These are phyloP conservation scores for Zymoseptoria crescenta DNA, from an alignment of 2,329 filamentous ascomycete species.

Conservation along the genomic window DNA sequence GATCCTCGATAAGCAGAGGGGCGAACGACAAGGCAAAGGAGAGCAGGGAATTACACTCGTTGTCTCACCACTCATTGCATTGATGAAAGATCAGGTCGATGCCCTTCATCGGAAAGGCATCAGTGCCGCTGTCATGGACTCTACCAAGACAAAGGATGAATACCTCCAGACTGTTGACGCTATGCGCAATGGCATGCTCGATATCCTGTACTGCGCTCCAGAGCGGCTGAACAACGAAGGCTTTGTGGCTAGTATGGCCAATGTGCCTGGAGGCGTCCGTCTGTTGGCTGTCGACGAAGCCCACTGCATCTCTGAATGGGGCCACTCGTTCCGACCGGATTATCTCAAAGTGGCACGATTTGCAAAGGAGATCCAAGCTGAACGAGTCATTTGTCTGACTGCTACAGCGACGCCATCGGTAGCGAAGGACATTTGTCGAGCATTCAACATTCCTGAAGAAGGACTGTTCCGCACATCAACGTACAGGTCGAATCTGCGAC, in stretches of 20 bases:
- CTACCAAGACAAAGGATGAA: conserved; percentile 42
- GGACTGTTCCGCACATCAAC: conserved; percentile 53
- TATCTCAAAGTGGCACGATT: conserved; percentile 52
- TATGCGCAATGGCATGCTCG: conserved; percentile 41
- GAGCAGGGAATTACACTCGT: conserved; percentile 48
- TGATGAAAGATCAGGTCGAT: conserved; percentile 57
- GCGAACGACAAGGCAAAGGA: conserved; percentile 22
- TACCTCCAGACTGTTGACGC: conserved; percentile 38
- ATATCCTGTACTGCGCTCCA: conserved; percentile 52
- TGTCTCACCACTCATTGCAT: conserved; percentile 48
- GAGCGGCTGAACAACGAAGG: conserved; percentile 55
- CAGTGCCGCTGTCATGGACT: conserved; percentile 49
- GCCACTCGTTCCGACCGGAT: conserved; percentile 27
- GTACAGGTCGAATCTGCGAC: conserved; percentile 51
- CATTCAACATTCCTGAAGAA: conserved; percentile 43
- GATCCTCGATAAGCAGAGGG: conserved; percentile 31
- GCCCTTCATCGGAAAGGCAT: conserved; percentile 44
- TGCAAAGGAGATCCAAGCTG: conserved; percentile 47
- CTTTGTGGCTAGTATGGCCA: conserved; percentile 49
- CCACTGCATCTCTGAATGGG: conserved; percentile 49
- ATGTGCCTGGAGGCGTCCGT: conserved; percentile 48
- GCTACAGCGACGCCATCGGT: conserved; percentile 53
- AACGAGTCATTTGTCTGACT: conserved; percentile 53
- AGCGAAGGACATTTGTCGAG: conserved; percentile 47
- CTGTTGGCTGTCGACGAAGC: conserved; percentile 52